Evolutionary conservation across 371 early-diverging fungal species (phyloP).

Genomic region (Amoeboaphelidium protococcarum): DNA sequence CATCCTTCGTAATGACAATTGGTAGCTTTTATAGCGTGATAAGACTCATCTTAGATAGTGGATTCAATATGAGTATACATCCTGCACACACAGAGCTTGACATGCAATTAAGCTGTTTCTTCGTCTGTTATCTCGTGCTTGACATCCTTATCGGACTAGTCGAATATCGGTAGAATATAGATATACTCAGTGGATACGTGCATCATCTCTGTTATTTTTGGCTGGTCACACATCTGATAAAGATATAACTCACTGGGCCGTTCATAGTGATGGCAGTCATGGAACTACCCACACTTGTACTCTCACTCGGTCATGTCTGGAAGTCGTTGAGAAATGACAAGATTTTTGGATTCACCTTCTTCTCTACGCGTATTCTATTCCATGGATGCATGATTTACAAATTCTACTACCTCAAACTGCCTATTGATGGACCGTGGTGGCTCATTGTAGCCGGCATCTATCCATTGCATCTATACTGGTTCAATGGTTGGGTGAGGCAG

Average conservation of each 20-base stretch:
- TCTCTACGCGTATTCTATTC: slow-evolving; percentile 14
- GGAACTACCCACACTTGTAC: slow-evolving; percentile 17
- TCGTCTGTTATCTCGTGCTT: slow-evolving; percentile 13
- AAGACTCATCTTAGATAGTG: no score
- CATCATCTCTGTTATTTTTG: slow-evolving; percentile 15
- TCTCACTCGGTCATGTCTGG: slow-evolving; percentile 15
- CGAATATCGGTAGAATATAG: slow-evolving; percentile 14
- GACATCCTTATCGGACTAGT: slow-evolving; percentile 14
- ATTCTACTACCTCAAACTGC: no score
- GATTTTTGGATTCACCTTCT: slow-evolving; percentile 17
- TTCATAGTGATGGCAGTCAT: slow-evolving; percentile 13
- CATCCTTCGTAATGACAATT: no score
- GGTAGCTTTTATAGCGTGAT: no score
- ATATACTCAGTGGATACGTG: slow-evolving; percentile 15
- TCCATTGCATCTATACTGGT: no score
- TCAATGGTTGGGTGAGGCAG: no score
- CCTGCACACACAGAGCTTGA: no score
- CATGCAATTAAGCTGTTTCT: slow-evolving; percentile 10
- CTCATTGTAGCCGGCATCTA: no score
- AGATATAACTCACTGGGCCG: slow-evolving; percentile 11
- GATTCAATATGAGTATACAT: no score
- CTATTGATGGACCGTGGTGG: no score
- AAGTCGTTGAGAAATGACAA: slow-evolving; percentile 12
- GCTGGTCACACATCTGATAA: slow-evolving; percentile 6
- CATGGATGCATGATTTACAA: no score